Base-by-base conservation (phyloP, 352 stramenopile genomes). In the Phytophthora fragariaefolia region DNA sequence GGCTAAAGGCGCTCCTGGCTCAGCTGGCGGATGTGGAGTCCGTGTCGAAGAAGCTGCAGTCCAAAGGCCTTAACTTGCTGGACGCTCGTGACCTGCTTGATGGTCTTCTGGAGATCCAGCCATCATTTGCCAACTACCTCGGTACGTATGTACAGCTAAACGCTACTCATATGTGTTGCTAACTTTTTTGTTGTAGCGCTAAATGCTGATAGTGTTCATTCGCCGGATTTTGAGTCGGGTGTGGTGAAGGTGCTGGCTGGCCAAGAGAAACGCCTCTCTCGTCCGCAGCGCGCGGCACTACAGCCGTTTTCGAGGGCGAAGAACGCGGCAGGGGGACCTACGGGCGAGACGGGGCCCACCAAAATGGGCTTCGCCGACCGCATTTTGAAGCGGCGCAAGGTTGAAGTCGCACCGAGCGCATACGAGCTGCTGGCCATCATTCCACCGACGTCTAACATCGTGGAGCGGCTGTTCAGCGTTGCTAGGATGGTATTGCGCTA, bases 211-310 rank as follows among this genome's bases (percentile, higher is more conserved):
- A 65, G 52, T 22, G n/a, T 52, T 2, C 34, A 65, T 18, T 65
- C 34, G 12, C 6, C 36, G 7, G 36, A 36, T 0, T 65, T 65
- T 18, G 36, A 65, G 26, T 4, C 2, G 30, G 58, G 34, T 4
- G 30, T 64, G 7, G 46, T 64, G 2, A 64, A 57, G 18, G 57
- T 58, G 48, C 36, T 58, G 5, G 24, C 26, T 36, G 50, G 12
- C 23, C 9, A 12, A 13, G 34, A 8, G 4, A 8, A 9, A 4
- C 8, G 4, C 4, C 27, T 32, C 27, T 9, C 27, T 4, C 4
- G 8, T 8, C 22, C 10, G 12, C 47, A 58, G 36, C 8, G n/a
- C 2, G 34, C 47, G 6, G 3, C 30, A 0, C 8, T 58, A 23
- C 18, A 53, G 18, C 47, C 36, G 2, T 58, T 58, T 22, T 13